Evolutionary conservation across 208 protist species (phyloP), one percentile per base, ranked within the genome.

Genomic region (Porcisia hertigi): DNA sequence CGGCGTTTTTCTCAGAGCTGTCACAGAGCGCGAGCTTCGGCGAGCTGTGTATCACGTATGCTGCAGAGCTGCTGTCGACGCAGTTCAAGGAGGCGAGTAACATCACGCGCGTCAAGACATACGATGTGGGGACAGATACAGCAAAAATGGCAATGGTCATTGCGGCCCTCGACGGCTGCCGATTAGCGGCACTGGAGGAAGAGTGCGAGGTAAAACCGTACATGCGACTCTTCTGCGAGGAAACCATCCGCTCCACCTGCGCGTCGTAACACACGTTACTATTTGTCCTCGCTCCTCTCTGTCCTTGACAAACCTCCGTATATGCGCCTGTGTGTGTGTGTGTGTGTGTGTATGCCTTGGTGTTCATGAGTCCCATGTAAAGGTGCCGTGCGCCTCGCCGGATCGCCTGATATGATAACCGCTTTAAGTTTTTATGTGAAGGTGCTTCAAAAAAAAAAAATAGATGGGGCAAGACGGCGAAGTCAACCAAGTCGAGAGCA

Each of bases 141-240:
- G 87, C 82, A 23, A 83, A 87, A 58, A 79, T 90, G 80, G 69
- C 86, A n/a, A 84, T 91, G 67, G 71, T 90, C 59, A 84, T 92
- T 52, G 71, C 89, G 18, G 71, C 76, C 18, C 71, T 97, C 18
- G 92, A 97, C 67, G 81, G 74, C 36, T 71, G 82, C 53, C 87
- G 90, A 4, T 79, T 93, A 66, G 64, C 73, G 30, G 45, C 88
- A 45, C 76, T 89, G 60, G 89, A 94, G 58, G 73, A 83, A 14
- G 89, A 97, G 49, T 93, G 91, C 72, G 84, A 83, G 20, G 81
- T 97, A n/a, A 79, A 57, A 55, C 72, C 80, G 64, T 91, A 93
- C 80, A 66, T 94, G 67, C 82, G 81, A 47, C 79, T 95, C 58
- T 94, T 97, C 69, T 93, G 89, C 74, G 84, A 89, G 66, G 89